Percentiles rank a stretch among this genome's conserved stretches.
These are phyloP conservation scores for Aspergillus haitiensis DNA, from an alignment of 495 filamentous ascomycete species.

Conservation along the genomic window DNA sequence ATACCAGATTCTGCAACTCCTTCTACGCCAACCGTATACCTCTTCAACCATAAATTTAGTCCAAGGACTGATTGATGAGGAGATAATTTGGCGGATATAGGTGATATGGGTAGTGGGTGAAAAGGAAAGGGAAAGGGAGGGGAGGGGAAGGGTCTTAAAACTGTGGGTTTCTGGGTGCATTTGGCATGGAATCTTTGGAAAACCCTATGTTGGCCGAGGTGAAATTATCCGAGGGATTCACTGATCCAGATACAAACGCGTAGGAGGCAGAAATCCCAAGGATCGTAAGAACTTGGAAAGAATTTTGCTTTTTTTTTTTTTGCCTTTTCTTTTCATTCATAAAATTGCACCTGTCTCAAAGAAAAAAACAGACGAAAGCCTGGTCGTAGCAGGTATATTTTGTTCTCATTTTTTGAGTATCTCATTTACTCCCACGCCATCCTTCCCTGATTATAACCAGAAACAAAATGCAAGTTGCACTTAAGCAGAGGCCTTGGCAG, in stretches of 20 bases:
- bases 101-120: not conserved
- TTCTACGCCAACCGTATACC: slow-evolving; percentile 55
- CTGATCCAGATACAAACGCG: slow-evolving; percentile 16
- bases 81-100: slow-evolving; percentile 47
- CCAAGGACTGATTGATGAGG: slow-evolving; percentile 45
- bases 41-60: slow-evolving; percentile 47
- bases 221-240: not conserved
- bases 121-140: not conserved
- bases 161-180: not conserved
- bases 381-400: slow-evolving; percentile 36
- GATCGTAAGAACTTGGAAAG: not conserved
- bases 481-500: slow-evolving; percentile 41
- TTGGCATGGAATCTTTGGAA: not conserved
- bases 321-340: slow-evolving; percentile 11
- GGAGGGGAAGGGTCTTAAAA: not conserved
- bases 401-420: slow-evolving; percentile 36
- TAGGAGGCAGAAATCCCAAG: not conserved
- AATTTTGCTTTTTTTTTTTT: slow-evolving; percentile 31
- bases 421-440: slow-evolving; percentile 40
- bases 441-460: slow-evolving; percentile 40
- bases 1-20: slow-evolving; percentile 33
- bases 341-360: slow-evolving; percentile 23
- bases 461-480: slow-evolving; percentile 35
- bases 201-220: slow-evolving; percentile 7
- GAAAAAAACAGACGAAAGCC: slow-evolving; percentile 28